phyloP scores from a whole-genome alignment of 805 yeast genomes.

The Barnettozyma californica region DNA sequence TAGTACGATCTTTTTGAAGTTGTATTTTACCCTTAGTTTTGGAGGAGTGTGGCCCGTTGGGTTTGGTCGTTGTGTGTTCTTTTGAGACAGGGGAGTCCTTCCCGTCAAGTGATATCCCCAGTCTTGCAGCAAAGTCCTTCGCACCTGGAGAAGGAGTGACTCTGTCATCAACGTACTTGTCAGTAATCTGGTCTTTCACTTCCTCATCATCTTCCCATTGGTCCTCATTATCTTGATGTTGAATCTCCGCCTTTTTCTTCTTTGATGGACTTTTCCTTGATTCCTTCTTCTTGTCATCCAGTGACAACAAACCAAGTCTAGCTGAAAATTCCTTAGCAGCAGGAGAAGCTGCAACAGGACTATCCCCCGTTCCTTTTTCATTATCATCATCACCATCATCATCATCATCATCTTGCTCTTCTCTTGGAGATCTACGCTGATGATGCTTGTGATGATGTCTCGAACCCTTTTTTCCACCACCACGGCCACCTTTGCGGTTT shows the following conservation, averaged over 20 bases:
- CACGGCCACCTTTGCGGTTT: not conserved
- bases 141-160: conserved; percentile 20
- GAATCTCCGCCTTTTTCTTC: not conserved
- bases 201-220: conserved; percentile 13
- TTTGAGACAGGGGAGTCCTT: too few species aligned
- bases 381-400: not conserved
- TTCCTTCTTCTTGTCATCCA: not conserved
- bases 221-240: not conserved
- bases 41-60: conserved; percentile 3
- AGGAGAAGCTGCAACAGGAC: not conserved
- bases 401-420: not conserved
- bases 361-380: not conserved
- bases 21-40: conserved; percentile 1
- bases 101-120: conserved; percentile 13
- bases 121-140: conserved; percentile 19
- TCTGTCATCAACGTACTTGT: conserved; percentile 9
- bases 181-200: not conserved
- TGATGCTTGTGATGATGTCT: not conserved
- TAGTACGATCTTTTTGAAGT: not conserved
- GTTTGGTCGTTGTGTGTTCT: too few species aligned
- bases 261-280: not conserved
- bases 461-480: not conserved
- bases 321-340: not conserved
- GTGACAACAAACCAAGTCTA: not conserved
- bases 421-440: not conserved